phyloP scores from a whole-genome alignment of 2,329 filamentous ascomycete species.

The Cladosporium sp. region DNA sequence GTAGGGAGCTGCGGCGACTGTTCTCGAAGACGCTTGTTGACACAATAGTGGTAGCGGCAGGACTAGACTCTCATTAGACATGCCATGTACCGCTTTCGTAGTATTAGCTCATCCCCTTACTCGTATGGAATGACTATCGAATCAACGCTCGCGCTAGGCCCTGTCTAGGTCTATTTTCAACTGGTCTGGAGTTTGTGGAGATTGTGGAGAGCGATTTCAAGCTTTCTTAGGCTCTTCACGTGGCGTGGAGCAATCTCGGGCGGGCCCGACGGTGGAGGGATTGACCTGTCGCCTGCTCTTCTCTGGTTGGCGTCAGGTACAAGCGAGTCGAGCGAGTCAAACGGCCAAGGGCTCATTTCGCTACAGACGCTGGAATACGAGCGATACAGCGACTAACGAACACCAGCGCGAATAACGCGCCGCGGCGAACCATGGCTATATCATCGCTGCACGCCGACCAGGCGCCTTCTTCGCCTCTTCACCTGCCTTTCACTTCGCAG shows the following conservation, averaged over 20 bases:
- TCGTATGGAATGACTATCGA: too few relatives aligned
- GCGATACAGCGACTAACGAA: neutral
- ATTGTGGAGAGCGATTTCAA: neutral
- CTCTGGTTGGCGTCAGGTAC: neutral
- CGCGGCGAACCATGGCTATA: neutral
- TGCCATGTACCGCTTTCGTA: too few relatives aligned
- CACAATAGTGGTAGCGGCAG: too few relatives aligned
- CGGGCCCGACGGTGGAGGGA: neutral
- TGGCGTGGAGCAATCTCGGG: slow-evolving; percentile 2
- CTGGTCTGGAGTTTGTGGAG: neutral
- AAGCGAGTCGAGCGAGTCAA: neutral
- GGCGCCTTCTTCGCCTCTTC: neutral
- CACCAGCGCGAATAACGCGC: neutral
- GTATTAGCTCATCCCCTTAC: too few relatives aligned
- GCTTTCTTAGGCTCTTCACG: neutral
- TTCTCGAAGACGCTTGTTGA: too few relatives aligned
- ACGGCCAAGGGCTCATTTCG: neutral
- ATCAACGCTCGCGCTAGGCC: too few relatives aligned
- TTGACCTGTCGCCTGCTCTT: neutral
- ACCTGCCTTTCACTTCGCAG: neutral
- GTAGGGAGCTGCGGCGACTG: too few relatives aligned
- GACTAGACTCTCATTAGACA: too few relatives aligned
- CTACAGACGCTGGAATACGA: slow-evolving; percentile 1
- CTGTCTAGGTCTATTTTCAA: too few relatives aligned
- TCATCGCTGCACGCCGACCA: neutral